These are phyloP conservation scores for Sarocladium kiliense DNA, from an alignment of 2,329 filamentous ascomycete genomes.

Conservation along the genomic window DNA sequence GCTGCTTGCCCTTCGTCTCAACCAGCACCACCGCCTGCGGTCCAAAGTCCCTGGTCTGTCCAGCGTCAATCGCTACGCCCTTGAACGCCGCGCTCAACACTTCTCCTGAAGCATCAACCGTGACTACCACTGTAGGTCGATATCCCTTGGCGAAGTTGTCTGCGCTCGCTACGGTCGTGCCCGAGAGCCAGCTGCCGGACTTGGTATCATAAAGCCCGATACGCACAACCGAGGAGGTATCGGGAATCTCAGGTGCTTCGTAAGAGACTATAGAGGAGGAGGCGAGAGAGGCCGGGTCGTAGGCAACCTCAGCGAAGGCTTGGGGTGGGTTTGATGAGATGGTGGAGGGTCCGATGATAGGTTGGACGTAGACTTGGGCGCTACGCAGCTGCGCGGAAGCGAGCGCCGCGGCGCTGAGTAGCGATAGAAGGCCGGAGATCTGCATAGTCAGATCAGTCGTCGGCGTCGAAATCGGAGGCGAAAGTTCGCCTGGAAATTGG, in stretches of 20 bases:
- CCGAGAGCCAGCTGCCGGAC: constrained; percentile 43
- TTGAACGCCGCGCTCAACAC: constrained; percentile 47
- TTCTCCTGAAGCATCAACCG: constrained; percentile 39
- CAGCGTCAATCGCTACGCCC: constrained; percentile 58
- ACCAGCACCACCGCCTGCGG: constrained; percentile 50
- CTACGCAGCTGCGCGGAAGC: constrained; percentile 36
- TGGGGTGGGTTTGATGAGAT: neutral
- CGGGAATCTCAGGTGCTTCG: constrained; percentile 49
- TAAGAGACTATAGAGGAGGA: constrained; percentile 47
- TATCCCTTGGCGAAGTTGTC: constrained; percentile 59
- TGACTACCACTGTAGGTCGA: constrained; percentile 50
- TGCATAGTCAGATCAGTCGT: constrained; percentile 30
- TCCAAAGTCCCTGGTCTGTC: constrained; percentile 60
- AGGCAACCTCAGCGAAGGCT: constrained; percentile 51
- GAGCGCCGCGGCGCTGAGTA: constrained; percentile 36
- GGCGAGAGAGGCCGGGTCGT: constrained; percentile 40
- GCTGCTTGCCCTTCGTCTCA: constrained; percentile 45
- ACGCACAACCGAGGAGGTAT: constrained; percentile 44
- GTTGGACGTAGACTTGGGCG: constrained; percentile 50
- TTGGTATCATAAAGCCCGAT: constrained; percentile 52
- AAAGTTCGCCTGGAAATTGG: neutral
- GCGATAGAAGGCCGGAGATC: constrained; percentile 31
- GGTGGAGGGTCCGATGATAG: constrained; percentile 31
- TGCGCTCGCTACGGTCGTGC: constrained; percentile 49
- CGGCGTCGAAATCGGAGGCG: too few relatives aligned